Base-by-base conservation (phyloP, 257 asterid genomes). In the Nicotiana undulata region DNA sequence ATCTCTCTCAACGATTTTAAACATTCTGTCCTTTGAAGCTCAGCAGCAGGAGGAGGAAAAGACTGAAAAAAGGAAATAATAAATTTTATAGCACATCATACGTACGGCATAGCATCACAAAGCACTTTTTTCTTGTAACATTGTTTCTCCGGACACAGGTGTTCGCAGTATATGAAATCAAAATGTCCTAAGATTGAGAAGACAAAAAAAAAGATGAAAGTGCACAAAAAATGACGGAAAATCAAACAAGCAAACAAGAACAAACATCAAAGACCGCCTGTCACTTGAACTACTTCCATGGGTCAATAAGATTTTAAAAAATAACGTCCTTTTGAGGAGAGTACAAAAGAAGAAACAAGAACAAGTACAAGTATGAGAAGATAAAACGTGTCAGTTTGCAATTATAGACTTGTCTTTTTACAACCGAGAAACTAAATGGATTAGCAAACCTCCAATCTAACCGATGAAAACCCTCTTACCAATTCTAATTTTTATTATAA, bases 11-110 rank as follows among this genome's bases (percentile, higher is more conserved):
- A 84, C 34, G 96, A 91, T 90, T 92, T 95, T 87, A 95, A 88
- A 83, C 97, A 92, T 65, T 95, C 98, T 20, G 94, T 90, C 79
- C 99, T 89, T 85, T 93, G 97, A 79, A 92, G 92, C 79, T 95
- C 99, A 44, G 97, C 93, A 24, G 98, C 86, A 77, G 91, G 90
- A 85, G 95, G 83, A 81, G 97, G 97, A 88, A 95, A 95, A 81
- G 97, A 87, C 99, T 95, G 92, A 79, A 59, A 79, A 83, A 60
- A 76, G 58, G 78, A 84, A 75, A 80, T 28, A 84, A 63, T 17
- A 82, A 67, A 53, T 40, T 72, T 74, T 75, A 74, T n/a, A 81
- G 61, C 80, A 40, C 72, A 83, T 53, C 83, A 56, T 77, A 81
- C 80, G 56, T 24, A 26, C 3, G 2, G 17, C 53, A 80, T 80